These are phyloP conservation scores for Narthecium ossifragum DNA, from an alignment of 106 monocot species.

Conservation along the genomic window DNA sequence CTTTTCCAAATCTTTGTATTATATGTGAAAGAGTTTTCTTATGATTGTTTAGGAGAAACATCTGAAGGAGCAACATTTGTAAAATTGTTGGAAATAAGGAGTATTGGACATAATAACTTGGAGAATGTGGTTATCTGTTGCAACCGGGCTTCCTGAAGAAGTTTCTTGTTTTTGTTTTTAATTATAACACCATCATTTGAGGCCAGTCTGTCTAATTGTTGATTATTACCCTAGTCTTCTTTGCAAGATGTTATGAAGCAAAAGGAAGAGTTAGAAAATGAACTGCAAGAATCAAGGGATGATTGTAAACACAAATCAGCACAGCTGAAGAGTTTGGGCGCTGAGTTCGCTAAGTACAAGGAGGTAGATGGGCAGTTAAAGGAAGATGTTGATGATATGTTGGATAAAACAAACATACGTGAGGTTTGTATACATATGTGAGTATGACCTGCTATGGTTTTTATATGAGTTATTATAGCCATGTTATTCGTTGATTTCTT, in stretches of 20 bases:
- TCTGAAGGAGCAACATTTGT: no score
- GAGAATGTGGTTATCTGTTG: no score
- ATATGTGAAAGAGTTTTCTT: no score
- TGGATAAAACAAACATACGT: constrained; percentile 5
- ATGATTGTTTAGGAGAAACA: no score
- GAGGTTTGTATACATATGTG: constrained; percentile 1
- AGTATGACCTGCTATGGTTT: not conserved
- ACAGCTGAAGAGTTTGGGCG: constrained; percentile 23
- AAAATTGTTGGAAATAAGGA: no score
- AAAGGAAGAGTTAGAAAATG: constrained; percentile 57
- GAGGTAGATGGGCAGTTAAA: constrained; percentile 16
- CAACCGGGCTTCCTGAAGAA: no score
- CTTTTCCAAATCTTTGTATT: no score
- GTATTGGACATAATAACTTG: no score
- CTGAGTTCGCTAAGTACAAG: constrained; percentile 19
- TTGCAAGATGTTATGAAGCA: constrained; percentile 66
- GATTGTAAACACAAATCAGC: constrained; percentile 58
- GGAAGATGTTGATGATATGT: constrained; percentile 5
- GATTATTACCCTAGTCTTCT: no score
- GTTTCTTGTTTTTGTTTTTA: no score
- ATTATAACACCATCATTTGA: no score
- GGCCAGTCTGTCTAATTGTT: no score
- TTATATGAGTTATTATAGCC: not conserved
- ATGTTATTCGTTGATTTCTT: not conserved
- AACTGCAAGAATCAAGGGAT: constrained; percentile 64